phyloP scores from a whole-genome alignment of 2,329 filamentous ascomycete species.

The Whalleya microplaca region DNA sequence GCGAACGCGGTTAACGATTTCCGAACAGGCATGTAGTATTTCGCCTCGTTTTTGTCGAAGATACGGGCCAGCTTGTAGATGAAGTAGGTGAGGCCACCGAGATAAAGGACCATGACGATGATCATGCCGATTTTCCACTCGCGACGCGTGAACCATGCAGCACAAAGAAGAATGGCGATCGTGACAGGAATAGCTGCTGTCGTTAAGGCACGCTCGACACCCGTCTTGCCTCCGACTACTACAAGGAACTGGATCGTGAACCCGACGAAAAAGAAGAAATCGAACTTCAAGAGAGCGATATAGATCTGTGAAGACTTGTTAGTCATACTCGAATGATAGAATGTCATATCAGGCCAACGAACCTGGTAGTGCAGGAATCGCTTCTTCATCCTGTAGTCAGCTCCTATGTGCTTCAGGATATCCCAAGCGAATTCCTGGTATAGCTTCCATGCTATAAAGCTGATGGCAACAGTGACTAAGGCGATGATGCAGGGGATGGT shows the following conservation, averaged over 20 bases:
- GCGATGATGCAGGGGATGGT: constrained; percentile 85
- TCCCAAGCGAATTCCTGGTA: constrained; percentile 99
- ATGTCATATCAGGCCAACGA: constrained; percentile 33
- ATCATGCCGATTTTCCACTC: constrained; percentile 83
- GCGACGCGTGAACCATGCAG: constrained; percentile 81
- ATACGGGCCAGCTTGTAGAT: constrained; percentile 98
- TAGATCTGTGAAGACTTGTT: constrained; percentile 70
- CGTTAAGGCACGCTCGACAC: constrained; percentile 82
- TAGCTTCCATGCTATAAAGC: constrained; percentile 86
- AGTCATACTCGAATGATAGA: constrained; percentile 12
- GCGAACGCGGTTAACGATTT: constrained; percentile 92
- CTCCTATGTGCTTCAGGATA: constrained; percentile 98
- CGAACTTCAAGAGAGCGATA: constrained; percentile 96
- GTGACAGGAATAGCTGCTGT: constrained; percentile 90
- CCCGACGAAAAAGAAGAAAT: constrained; percentile 99
- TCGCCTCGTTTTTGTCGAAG: constrained; percentile 67
- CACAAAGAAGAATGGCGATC: constrained; percentile 82
- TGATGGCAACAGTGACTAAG: constrained; percentile 72
- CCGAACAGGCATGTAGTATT: constrained; percentile 75
- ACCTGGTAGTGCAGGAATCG: constrained; percentile 97
- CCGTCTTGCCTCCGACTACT: constrained; percentile 72
- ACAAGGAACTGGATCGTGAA: constrained; percentile 98
- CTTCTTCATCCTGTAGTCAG: constrained; percentile 95
- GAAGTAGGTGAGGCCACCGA: constrained; percentile 91
- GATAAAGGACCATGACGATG: constrained; percentile 79